Evolutionary conservation across 148 eudicot species (phyloP), one percentile per base, ranked within the genome.

Genomic region (Polygonum aviculare): DNA sequence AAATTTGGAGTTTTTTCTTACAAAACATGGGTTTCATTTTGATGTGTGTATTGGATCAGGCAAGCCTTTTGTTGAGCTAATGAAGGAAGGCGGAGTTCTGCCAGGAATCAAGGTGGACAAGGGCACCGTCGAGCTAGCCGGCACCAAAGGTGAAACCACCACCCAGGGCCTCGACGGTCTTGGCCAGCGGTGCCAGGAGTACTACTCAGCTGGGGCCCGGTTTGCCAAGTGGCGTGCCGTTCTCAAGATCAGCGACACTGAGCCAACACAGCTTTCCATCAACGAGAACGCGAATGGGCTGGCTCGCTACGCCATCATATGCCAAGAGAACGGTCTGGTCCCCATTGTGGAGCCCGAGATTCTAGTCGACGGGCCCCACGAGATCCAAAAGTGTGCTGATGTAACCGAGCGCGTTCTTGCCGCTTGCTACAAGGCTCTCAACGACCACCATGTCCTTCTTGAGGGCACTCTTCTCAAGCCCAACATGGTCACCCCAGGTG

Each of bases 311-410:
- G 97, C 97, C 80, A 92, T 88, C 85, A 90, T 92, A 82, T 92
- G 97, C 84, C 97, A 93, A 71, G 95, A 90, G 77, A 90, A 89
- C 21, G 97, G 97, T 3, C 44, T 92, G 69, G 95, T 92, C 31
- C 97, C 97, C n/a, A 93, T 93, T 71, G 97, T 93, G 2, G 96
- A 93, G 88, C 97, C 97, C 2, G 97, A 93, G 88, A 90, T 93
- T 83, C 75, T 93, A 67, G 91, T 89, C 0, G 97, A 93, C 14
- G 97, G 97, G 0, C 16, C 91, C 82, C 97, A 93, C 44, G 85
- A 83, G 84, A 93, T 93, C 33, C 77, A 85, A 51, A 85, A 78
- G 75, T 93, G 96, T 41, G 95, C 97, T 16, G 93, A 90, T 45
- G 88, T 90, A 47, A 83, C 97, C 0, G 97, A 93, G 82, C 93